phyloP scores from a whole-genome alignment of 176 grass and related monocot species.

The Zoysia pacifica region DNA sequence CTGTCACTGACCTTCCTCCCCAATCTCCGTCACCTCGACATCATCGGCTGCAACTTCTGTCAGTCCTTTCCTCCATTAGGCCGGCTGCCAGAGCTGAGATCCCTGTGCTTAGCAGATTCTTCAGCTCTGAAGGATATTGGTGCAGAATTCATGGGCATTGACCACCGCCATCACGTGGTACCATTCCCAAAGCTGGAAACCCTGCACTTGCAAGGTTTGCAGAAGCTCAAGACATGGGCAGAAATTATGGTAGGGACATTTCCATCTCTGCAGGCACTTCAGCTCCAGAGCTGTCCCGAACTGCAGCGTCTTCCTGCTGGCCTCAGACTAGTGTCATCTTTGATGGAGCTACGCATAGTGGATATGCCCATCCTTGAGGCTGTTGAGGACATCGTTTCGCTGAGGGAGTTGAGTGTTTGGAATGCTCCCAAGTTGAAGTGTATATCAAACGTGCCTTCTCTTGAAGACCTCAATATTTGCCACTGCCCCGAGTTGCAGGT shows the following conservation, averaged over 20 bases:
- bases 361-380: slow-evolving; percentile 56
- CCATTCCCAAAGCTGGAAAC: slow-evolving; percentile 70
- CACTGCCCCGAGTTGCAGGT: slow-evolving; percentile 50
- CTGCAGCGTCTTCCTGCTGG: slow-evolving; percentile 56
- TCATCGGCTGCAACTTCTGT: slow-evolving; percentile 54
- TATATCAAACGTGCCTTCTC: slow-evolving; percentile 58
- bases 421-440: slow-evolving; percentile 59
- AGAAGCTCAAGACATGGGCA: slow-evolving; percentile 58
- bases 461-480: slow-evolving; percentile 66
- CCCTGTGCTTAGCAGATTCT: slow-evolving; percentile 55
- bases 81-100: slow-evolving; percentile 58
- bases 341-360: slow-evolving; percentile 54
- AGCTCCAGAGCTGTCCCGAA: slow-evolving; percentile 70
- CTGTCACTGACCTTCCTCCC: slow-evolving; percentile 49
- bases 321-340: slow-evolving; percentile 41
- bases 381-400: slow-evolving; percentile 47
- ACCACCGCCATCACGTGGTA: slow-evolving; percentile 44
- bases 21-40: slow-evolving; percentile 55
- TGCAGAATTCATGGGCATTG: slow-evolving; percentile 47
- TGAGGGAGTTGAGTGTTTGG: slow-evolving; percentile 63
- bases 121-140: slow-evolving; percentile 45
- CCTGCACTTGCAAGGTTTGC: slow-evolving; percentile 58
- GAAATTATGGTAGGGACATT: slow-evolving; percentile 45
- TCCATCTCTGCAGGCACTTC: slow-evolving; percentile 61
- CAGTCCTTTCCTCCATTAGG: slow-evolving; percentile 59